Evolutionary conservation across 345 rosid genomes (phyloP), one percentile per base, ranked within the genome.

Genomic region (Eutrema japonicum): DNA sequence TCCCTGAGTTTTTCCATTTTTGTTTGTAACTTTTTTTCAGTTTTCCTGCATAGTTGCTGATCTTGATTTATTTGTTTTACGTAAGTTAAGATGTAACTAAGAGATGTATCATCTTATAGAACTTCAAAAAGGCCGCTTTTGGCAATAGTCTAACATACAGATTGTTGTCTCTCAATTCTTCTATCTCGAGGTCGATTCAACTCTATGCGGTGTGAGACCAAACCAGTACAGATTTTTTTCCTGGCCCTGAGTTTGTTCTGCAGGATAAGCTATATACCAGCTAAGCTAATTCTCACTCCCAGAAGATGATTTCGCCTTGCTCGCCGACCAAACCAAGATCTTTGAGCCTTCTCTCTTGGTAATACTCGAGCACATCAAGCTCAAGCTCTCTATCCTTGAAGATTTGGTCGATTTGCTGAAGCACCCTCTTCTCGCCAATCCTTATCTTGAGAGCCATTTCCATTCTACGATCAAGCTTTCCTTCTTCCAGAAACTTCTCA

Each of bases 301-400:
- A 94, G 77, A 94, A 94, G 71, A 91, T 94, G 68, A 91, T 88
- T 0, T 91, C 98, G n/a, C 97, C 98, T 86, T 89, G 96, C 85
- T 91, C 97, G 4, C 96, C 96, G 60, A 86, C 93, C 35, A 94
- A 85, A 65, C 98, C 98, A 58, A 89, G 96, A 68, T 87, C 95
- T 79, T 78, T 86, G 65, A 89, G 96, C 83, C 98, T 68, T 69
- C 97, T 88, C 79, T 91, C 95, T 76, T 94, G 97, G 85, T 91
- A 91, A 77, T 89, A 94, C 81, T 89, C 96, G 52, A 91, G 52
- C 75, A 82, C 85, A 30, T 85, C 85, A 70, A 91, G 77, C 62
- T 89, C 92, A 30, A 64, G 73, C 74, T 89, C 96, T 80, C 89
- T 86, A 29, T 83, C 85, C 79, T 78, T 81, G 76, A 94, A 88